These are phyloP conservation scores for maize (Zea mays) DNA, from an alignment of 176 grass and related monocot species.

Conservation along the genomic window DNA sequence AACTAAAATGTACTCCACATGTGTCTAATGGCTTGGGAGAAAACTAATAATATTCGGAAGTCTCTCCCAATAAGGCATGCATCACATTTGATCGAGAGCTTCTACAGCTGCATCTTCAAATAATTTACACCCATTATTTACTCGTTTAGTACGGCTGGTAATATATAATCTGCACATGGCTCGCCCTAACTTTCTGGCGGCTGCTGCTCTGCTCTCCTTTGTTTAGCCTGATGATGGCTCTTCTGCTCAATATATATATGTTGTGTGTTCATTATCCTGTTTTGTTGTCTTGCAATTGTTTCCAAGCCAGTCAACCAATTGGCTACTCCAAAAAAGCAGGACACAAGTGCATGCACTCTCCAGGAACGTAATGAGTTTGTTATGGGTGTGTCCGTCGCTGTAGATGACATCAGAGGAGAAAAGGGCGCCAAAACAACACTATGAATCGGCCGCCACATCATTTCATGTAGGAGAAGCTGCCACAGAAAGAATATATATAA, in stretches of 20 bases:
- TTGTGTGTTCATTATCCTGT: neutral
- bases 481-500: neutral
- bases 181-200: slow-evolving; percentile 20
- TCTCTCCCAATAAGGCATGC: neutral
- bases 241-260: neutral
- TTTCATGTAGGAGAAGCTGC: slow-evolving; percentile 6
- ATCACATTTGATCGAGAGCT: slow-evolving; percentile 10
- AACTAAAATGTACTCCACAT: neutral
- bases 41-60: slow-evolving; percentile 5
- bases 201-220: neutral
- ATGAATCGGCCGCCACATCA: slow-evolving; percentile 14
- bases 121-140: slow-evolving; percentile 31
- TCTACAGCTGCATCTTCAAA: slow-evolving; percentile 19
- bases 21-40: neutral
- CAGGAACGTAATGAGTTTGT: neutral
- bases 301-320: neutral
- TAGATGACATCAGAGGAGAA: slow-evolving; percentile 35
- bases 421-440: neutral
- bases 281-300: neutral
- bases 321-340: neutral
- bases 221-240: neutral
- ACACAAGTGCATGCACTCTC: neutral
- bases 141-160: slow-evolving; percentile 33
- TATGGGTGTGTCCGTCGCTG: neutral
- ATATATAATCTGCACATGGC: neutral